Conservation (phyloP, 805 yeast genomes). For the Suhomyces kilbournensis region DNA sequence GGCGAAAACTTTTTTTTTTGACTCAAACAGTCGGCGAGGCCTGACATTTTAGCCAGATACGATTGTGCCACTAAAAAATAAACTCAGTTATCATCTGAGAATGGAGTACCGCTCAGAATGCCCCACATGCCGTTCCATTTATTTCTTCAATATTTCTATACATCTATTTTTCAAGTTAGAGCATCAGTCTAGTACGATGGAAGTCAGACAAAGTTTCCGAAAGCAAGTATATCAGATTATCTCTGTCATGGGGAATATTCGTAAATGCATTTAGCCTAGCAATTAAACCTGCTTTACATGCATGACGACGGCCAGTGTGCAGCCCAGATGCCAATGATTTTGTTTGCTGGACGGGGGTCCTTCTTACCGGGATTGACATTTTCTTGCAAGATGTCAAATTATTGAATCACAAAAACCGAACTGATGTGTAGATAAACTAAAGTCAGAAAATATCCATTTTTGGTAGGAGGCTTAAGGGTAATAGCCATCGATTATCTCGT, state of each 20-base stretch:
- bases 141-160: background rate
- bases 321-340: background rate
- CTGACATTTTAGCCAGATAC: background rate
- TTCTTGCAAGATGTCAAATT: background rate
- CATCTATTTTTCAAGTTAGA: background rate
- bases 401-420: background rate
- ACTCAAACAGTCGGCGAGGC: background rate
- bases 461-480: background rate
- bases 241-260: background rate
- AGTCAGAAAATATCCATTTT: background rate
- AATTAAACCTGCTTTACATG: background rate
- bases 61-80: background rate
- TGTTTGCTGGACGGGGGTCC: background rate
- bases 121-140: background rate
- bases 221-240: background rate
- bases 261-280: background rate
- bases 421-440: background rate
- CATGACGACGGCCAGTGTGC: background rate
- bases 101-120: background rate
- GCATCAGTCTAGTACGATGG: background rate
- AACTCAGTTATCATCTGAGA: background rate
- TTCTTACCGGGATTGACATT: slow-evolving; percentile 5
- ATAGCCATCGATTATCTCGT: background rate
- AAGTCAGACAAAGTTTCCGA: background rate
- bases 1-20: background rate